Evolutionary conservation across 2,329 filamentous ascomycete species (phyloP), one percentile per base, ranked within the genome.

Genomic region (Fusarium anthophilum): DNA sequence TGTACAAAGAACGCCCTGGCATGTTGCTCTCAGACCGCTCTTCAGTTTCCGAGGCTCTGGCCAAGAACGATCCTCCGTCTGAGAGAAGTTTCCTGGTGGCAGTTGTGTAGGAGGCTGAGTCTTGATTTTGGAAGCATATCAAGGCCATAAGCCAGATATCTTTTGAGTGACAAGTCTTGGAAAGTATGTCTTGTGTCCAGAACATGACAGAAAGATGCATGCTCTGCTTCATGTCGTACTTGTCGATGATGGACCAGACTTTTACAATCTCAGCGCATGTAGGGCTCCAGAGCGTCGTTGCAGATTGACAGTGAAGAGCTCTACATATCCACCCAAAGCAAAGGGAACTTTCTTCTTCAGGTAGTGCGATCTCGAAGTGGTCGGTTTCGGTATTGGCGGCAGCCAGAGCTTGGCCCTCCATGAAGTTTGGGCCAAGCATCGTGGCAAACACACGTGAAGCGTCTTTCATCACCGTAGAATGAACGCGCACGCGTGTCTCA

Each of bases 361-460:
- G 68, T 2, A 71, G 30, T n/a, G 37, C 0, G 8, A 71, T 67
- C 8, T 63, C 41, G 3, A 28, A 20, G 4, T 37, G 45, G 10
- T 6, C 2, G 10, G 7, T 1, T 3, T 17, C 8, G 15, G 48
- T 7, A 2, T 22, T 17, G 24, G 66, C 10, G 3, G 22, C 15
- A 1, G 37, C 56, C 15, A 47, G 20, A 13, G 44, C 41, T 6
- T 24, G 44, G 5, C 69, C 69, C 20, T 72, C 67, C 14, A 37
- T 47, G 47, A 72, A 72, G 3, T 30, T 50, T 2, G 54, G 44
- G 3, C 35, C 37, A 6, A 72, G 35, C 68, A 72, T 72, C 3
- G 13, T 12, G 8, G 18, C 22, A 28, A 72, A 68, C 2, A 72
- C 53, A 10, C 6, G 22, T 0, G 68, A 71, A 22, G 63, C 51